Conservation (phyloP, 345 rosid genomes). For the Bruguiera sexangula region DNA sequence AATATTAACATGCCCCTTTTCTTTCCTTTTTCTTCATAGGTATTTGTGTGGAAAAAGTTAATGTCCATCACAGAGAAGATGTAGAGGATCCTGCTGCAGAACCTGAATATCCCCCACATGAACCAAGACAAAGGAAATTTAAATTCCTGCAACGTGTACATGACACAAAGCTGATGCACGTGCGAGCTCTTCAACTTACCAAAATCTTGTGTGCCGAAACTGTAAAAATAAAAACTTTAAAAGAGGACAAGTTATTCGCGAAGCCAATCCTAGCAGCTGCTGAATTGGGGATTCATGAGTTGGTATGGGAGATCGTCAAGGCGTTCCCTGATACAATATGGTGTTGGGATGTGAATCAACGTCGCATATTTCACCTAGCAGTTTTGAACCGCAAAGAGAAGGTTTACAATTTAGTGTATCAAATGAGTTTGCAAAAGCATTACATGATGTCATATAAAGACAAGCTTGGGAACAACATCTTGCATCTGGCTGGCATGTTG, state of each 20-base stretch:
- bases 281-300: background rate
- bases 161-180: background rate
- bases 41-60: background rate
- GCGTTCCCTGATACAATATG: background rate
- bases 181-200: background rate
- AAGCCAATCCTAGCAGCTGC: background rate
- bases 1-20: no score
- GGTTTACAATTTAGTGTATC: background rate
- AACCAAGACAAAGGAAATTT: background rate
- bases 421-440: background rate
- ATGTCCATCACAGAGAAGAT: background rate
- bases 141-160: background rate
- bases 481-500: background rate
- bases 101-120: no score
- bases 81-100: background rate
- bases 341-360: fast-evolving
- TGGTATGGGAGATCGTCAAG: background rate
- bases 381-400: no score
- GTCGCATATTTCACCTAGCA: background rate
- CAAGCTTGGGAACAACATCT: background rate
- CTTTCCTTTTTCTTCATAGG: background rate
- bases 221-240: background rate
- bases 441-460: background rate
- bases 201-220: background rate
- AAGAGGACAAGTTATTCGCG: fast-evolving